phyloP scores from a whole-genome alignment of 768 basidiomycete species.

The Trametes maxima region DNA sequence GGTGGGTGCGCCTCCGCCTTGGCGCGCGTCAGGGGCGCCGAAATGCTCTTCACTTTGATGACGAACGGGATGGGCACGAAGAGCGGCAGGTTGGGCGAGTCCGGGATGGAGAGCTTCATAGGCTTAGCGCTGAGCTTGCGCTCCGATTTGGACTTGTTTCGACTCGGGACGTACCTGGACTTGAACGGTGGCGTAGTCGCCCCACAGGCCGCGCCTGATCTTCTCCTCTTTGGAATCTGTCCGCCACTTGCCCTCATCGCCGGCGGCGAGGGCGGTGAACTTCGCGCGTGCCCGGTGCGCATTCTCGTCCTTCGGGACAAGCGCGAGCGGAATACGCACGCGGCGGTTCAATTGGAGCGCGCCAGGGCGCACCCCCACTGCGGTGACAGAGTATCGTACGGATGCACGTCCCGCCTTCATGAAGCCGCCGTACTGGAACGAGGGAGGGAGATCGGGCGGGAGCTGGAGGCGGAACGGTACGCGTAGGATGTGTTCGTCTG shows the following conservation, averaged over 20 bases:
- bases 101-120: slow-evolving; percentile 13
- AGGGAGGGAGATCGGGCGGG: slow-evolving; percentile 11
- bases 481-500: slow-evolving; percentile 12
- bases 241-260: not conserved
- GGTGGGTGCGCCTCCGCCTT: slow-evolving; percentile 7
- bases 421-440: slow-evolving; percentile 2
- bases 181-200: slow-evolving; percentile 17
- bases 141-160: not conserved
- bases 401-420: not conserved
- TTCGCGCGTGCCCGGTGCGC: slow-evolving; percentile 5
- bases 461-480: slow-evolving; percentile 22
- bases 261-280: not conserved
- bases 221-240: not conserved
- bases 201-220: slow-evolving; percentile 25
- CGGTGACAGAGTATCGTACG: slow-evolving; percentile 12
- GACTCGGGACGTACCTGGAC: slow-evolving; percentile 13
- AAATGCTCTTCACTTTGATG: slow-evolving; percentile 18
- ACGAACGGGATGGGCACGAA: slow-evolving; percentile 26
- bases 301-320: slow-evolving; percentile 1
- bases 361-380: slow-evolving; percentile 19
- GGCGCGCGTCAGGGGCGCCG: slow-evolving; percentile 13
- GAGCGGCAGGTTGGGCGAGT: slow-evolving; percentile 14
- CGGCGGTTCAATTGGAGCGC: slow-evolving; percentile 13
- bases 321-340: not conserved
- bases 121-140: too few relatives aligned